Base-by-base conservation (phyloP, 2,329 filamentous ascomycete species). In the Cladophialophora carrionii region DNA sequence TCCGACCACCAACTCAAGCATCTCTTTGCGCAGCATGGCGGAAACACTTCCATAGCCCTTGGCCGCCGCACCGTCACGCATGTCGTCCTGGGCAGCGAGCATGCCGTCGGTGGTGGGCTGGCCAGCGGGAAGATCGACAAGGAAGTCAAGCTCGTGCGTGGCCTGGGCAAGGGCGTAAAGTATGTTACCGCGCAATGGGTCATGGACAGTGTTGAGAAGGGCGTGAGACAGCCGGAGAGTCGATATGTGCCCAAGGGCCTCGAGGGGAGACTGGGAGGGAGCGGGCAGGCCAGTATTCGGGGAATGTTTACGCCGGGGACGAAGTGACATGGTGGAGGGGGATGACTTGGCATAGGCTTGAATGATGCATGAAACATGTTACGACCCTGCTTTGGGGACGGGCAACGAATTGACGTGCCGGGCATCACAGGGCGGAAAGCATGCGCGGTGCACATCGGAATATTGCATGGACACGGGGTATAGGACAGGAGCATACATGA, bases 1-100 rank as follows among this genome's bases (percentile, higher is more conserved):
- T 96, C 91, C 14, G 93, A 97, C 76, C 90, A 96, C 79, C 90
- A 86, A 74, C 84, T 97, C 63, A 96, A 95, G 80, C 87, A 88
- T 62, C 77, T 96, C 17, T 83, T 97, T 43, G 86, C 84, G 4
- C 82, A 87, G 63, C 87, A 96, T 73, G 94, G 93, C 22, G 94
- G 87, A 0, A 81, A 79, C 49, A 82, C 91, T 71, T 88, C 90
- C 3, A 84, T 92, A 41, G 83, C 87, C 64, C 85, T 96, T 9
- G 89, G 86, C 9, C 85, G 91, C 52, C 84, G 87, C 43, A 85
- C 84, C 57, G 91, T 96, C 70, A 96, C 92, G 37, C 93, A 97
- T 76, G 90, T 97, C 67, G 89, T 97, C 63, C 12, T 76, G 74
- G 49, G 76, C 76, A n/a, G 69, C 70, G 31, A 88, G 87, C 85